These are phyloP conservation scores for Orbilia javanica DNA, from an alignment of 2,329 filamentous ascomycete species.

Conservation along the genomic window DNA sequence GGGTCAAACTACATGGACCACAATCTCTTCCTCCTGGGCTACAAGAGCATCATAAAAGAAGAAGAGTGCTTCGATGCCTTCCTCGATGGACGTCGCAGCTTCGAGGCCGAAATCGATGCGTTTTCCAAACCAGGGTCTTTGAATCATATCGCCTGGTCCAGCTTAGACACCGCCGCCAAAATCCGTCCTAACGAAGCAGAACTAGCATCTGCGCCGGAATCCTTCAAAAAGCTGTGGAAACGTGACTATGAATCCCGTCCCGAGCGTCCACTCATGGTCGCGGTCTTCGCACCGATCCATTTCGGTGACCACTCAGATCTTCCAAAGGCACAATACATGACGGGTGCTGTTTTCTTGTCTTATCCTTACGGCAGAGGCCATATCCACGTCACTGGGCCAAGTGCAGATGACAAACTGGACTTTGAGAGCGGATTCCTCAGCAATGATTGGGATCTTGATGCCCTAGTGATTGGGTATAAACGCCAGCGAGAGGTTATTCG, in stretches of 20 bases:
- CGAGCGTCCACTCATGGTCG: conserved; percentile 69
- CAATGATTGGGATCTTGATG: conserved; percentile 72
- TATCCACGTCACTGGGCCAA: conserved; percentile 71
- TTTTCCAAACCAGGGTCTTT: conserved; percentile 65
- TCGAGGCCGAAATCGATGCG: conserved; percentile 69
- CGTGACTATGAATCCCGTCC: conserved; percentile 83
- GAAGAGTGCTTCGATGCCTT: conserved; percentile 68
- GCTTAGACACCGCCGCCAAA: conserved; percentile 84
- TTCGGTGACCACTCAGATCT: conserved; percentile 66
- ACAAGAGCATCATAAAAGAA: conserved; percentile 61
- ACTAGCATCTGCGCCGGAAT: conserved; percentile 75
- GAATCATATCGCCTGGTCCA: conserved; percentile 66
- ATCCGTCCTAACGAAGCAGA: conserved; percentile 78
- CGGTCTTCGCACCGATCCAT: conserved; percentile 65
- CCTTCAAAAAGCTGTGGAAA: conserved; percentile 82
- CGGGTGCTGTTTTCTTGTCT: conserved; percentile 70
- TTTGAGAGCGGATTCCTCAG: conserved; percentile 73
- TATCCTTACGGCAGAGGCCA: conserved; percentile 74
- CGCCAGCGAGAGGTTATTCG: conserved; percentile 73
- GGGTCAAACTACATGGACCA: conserved; percentile 72
- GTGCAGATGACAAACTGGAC: conserved; percentile 68
- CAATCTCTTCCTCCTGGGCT: conserved; percentile 70
- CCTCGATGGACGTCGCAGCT: conserved; percentile 69
- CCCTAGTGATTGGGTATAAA: conserved; percentile 75
- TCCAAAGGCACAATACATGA: conserved; percentile 70